Percentiles rank a stretch among this genome's conserved stretches.
Conservation (phyloP, 202 grass and related monocot species). For the Tripidium arundinaceum region DNA sequence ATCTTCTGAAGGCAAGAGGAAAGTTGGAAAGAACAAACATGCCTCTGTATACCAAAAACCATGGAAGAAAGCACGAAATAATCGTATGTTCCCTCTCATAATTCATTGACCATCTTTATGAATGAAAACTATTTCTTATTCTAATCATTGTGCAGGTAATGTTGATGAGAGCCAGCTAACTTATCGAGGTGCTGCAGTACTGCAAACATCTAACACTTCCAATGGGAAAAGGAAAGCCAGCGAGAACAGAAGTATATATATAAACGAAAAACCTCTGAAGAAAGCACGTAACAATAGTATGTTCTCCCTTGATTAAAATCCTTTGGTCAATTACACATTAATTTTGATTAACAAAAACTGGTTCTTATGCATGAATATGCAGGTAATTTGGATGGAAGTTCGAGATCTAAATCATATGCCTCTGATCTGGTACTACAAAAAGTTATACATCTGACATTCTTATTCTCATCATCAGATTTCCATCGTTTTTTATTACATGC, state of each 20-base stretch:
- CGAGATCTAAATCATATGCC: constrained; percentile 50
- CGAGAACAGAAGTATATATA: constrained; percentile 13
- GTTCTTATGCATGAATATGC: constrained; percentile 32
- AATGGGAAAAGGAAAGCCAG: constrained; percentile 42
- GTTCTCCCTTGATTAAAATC: constrained; percentile 18
- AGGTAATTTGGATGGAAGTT: constrained; percentile 39
- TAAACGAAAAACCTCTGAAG: constrained; percentile 40
- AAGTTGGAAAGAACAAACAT: constrained; percentile 29
- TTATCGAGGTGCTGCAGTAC: constrained; percentile 4
- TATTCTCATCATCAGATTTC: constrained; percentile 13
- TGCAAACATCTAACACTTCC: constrained; percentile 20
- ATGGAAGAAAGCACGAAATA: constrained; percentile 37
- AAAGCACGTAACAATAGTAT: constrained; percentile 47
- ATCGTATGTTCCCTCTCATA: constrained; percentile 35
- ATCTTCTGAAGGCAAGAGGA: constrained; percentile 35
- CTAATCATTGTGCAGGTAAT: constrained; percentile 37
- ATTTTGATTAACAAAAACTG: not conserved
- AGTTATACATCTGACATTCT: constrained; percentile 14
- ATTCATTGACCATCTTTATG: constrained; percentile 5
- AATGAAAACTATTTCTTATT: constrained; percentile 16
- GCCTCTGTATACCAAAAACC: constrained; percentile 29
- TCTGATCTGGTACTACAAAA: constrained; percentile 58
- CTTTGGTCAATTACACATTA: not conserved
- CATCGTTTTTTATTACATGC: constrained; percentile 13
- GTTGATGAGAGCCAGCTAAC: constrained; percentile 25